These are phyloP conservation scores for Tylopilus sp. DNA, from an alignment of 768 basidiomycete genomes.

Conservation along the genomic window DNA sequence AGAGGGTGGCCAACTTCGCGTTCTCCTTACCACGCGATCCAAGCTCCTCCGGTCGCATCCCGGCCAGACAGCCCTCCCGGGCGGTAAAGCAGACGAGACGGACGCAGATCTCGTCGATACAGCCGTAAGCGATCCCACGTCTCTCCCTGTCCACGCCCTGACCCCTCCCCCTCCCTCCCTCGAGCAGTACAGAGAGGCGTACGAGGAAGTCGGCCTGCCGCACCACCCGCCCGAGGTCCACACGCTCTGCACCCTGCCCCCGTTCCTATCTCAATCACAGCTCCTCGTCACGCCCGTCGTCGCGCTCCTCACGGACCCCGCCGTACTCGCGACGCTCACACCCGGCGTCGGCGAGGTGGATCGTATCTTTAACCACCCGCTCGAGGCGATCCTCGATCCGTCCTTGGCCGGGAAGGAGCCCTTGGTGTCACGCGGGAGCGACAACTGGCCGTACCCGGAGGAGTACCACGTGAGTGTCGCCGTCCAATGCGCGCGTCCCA, in stretches of 20 bases:
- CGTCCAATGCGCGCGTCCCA: no score
- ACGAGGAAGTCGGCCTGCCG: slow-evolving; percentile 80
- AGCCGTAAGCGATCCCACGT: slow-evolving; percentile 49
- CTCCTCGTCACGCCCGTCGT: slow-evolving; percentile 80
- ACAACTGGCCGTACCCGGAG: slow-evolving; percentile 78
- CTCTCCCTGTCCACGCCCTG: no score
- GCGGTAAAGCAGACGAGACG: slow-evolving; percentile 68
- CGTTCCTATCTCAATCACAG: slow-evolving; percentile 63
- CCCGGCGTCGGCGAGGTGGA: slow-evolving; percentile 71
- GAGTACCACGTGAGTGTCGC: slow-evolving; percentile 60
- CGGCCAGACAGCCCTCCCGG: slow-evolving; percentile 80
- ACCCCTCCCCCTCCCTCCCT: not conserved
- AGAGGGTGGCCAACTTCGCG: slow-evolving; percentile 59
- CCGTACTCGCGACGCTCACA: slow-evolving; percentile 47
- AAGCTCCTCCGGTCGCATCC: slow-evolving; percentile 71
- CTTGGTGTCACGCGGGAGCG: slow-evolving; percentile 56
- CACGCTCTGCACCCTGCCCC: slow-evolving; percentile 57
- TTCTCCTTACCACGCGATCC: slow-evolving; percentile 84
- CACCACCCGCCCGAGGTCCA: slow-evolving; percentile 53
- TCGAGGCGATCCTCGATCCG: slow-evolving; percentile 71
- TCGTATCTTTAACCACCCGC: slow-evolving; percentile 74
- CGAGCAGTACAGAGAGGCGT: slow-evolving; percentile 74
- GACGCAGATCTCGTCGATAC: slow-evolving; percentile 65
- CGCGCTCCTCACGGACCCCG: slow-evolving; percentile 55
- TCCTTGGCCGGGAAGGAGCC: slow-evolving; percentile 36